Evolutionary conservation across 768 basidiomycete species (phyloP).

Genomic region (Termitomyces sp.): DNA sequence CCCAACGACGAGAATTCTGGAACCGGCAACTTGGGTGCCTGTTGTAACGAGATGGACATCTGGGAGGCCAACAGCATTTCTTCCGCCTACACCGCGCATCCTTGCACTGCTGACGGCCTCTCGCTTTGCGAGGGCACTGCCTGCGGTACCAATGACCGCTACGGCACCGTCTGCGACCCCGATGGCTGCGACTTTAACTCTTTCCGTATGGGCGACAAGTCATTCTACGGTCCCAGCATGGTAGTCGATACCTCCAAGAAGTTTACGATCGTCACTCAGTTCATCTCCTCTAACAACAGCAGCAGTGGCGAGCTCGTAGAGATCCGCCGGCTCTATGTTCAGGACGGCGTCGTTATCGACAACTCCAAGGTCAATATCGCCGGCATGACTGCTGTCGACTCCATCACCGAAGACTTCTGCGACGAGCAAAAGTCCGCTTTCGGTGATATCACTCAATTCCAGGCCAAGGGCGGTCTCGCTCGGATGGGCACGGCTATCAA

Average conservation of each 20-base stretch:
- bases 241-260: conserved; percentile 45
- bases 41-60: conserved; percentile 57
- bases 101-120: conserved; percentile 35
- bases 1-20: conserved; percentile 40
- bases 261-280: conserved; percentile 57
- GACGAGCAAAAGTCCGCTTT: conserved; percentile 40
- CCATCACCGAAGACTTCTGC: conserved; percentile 46
- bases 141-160: conserved; percentile 33
- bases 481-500: conserved; percentile 28
- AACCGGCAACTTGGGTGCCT: conserved; percentile 40
- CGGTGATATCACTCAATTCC: conserved; percentile 42
- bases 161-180: conserved; percentile 14
- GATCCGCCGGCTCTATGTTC: conserved; percentile 52
- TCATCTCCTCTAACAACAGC: conserved; percentile 42
- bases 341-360: conserved; percentile 44
- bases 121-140: conserved; percentile 36
- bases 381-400: conserved; percentile 34
- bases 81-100: conserved; percentile 49
- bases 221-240: conserved; percentile 43
- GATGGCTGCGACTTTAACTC: conserved; percentile 63
- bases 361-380: conserved; percentile 44
- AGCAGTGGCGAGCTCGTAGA: conserved; percentile 42
- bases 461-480: conserved; percentile 34
- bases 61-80: conserved; percentile 53
- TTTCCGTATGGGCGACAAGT: conserved; percentile 43